Evolutionary conservation across 2,329 filamentous ascomycete genomes (phyloP).

Genomic region (Botrytis paeoniae): DNA sequence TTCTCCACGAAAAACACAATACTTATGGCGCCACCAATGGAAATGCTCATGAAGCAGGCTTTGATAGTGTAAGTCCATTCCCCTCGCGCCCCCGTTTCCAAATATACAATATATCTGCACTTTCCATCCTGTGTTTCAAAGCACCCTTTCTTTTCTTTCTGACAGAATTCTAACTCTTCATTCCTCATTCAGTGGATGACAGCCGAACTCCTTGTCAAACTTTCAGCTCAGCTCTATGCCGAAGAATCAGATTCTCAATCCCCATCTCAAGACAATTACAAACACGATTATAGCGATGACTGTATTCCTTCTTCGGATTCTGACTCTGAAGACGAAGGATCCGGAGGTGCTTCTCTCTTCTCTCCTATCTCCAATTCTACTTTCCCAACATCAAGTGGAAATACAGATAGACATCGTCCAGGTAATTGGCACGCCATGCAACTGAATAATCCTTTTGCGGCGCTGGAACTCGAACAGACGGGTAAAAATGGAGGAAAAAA

Average conservation of each 20-base stretch:
- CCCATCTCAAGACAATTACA: not conserved
- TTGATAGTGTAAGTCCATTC: slow-evolving; percentile 46
- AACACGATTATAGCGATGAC: slow-evolving; percentile 17
- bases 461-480: not conserved
- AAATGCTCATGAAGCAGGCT: slow-evolving; percentile 55
- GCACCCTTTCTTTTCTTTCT: not conserved
- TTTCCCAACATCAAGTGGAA: not conserved
- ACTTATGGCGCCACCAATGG: slow-evolving; percentile 28
- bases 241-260: slow-evolving; percentile 16
- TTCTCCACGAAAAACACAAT: slow-evolving; percentile 39
- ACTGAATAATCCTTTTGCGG: slow-evolving; percentile 12
- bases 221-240: slow-evolving; percentile 30
- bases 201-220: slow-evolving; percentile 42
- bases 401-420: not conserved
- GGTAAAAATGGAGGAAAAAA: not conserved
- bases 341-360: slow-evolving; percentile 7
- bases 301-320: not conserved
- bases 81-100: no score
- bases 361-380: not conserved
- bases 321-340: slow-evolving; percentile 16
- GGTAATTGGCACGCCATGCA: slow-evolving; percentile 21
- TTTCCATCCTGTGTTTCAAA: not conserved
- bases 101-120: no score
- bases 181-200: slow-evolving; percentile 40
- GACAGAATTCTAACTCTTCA: slow-evolving; percentile 28